phyloP scores from a whole-genome alignment of 805 yeast genomes.

The Wickerhamomyces alni region DNA sequence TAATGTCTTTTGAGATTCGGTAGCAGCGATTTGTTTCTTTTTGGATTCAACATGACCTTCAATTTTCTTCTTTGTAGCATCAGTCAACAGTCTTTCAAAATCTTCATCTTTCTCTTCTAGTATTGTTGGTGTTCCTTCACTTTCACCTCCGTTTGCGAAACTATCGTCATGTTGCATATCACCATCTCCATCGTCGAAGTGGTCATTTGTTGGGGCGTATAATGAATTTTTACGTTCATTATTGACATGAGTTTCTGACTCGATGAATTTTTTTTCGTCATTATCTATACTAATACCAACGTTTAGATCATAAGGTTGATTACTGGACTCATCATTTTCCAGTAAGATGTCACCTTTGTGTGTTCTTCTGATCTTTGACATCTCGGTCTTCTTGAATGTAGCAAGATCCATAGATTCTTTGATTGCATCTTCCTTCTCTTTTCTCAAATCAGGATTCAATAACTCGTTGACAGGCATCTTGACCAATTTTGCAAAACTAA shows the following conservation, averaged over 20 bases:
- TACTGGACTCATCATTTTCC: conserved; percentile 37
- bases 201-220: conserved; percentile 3
- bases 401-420: conserved; percentile 63
- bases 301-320: conserved; percentile 23
- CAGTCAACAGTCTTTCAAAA: conserved; percentile 25
- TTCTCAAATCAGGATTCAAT: conserved; percentile 67
- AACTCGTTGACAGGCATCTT: conserved; percentile 67
- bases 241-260: conserved; percentile 9
- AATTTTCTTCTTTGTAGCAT: conserved; percentile 15
- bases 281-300: conserved; percentile 22
- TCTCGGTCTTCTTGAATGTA: conserved; percentile 53
- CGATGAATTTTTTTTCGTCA: conserved; percentile 17
- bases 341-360: conserved; percentile 87
- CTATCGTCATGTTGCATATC: conserved; percentile 4
- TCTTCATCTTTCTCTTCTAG: conserved; percentile 30
- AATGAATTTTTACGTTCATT: conserved; percentile 12
- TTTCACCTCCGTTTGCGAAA: conserved; percentile 1
- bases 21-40: conserved; percentile 4
- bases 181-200: conserved; percentile 12
- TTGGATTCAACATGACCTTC: conserved; percentile 5
- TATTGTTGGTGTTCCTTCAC: background rate
- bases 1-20: conserved; percentile 21
- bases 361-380: conserved; percentile 67
- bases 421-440: conserved; percentile 65
- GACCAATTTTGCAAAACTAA: conserved; percentile 55